Base-by-base conservation (phyloP, 2,329 filamentous ascomycete species). In the Rosellinia necatrix region DNA sequence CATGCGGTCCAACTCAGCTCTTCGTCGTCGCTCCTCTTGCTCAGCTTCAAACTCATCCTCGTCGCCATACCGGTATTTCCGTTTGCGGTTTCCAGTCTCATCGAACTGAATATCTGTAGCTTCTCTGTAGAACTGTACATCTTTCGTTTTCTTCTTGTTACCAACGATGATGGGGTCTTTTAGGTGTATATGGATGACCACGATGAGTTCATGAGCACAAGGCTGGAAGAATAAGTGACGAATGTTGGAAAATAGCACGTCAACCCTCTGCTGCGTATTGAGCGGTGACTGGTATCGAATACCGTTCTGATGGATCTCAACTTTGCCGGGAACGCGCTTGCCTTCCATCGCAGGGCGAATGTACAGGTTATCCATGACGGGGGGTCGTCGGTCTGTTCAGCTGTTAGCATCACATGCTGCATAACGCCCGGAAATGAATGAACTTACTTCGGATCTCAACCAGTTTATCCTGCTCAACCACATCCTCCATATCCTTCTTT, bases 401-500 rank as follows among this genome's bases (percentile, higher is more conserved):
- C 34, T 29, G 70, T 83, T 75, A 85, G 78, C 52, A 66, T 60
- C 21, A 5, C 27, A 50, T 54, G 13, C 42, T 37, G 13, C 35
- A 21, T 8, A 30, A 10, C 19, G 10, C 8, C 24, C 10, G 22
- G 3, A 25, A 34, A 30, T 29, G 9, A 12, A 37, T 32, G 6
- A 13, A 78, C 86, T 78, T 79, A 91, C 90, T 96, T 79, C 94
- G 84, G 65, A 97, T 92, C 71, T 97, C 92, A 64, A 96, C 81
- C 49, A 99, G 85, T 78, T 99, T 99, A 72, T 99, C 94, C 74
- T 99, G 94, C 75, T 97, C 94, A 5, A 99, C 92, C 19, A 99
- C 94, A 74, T 99, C 94, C 72, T 99, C 94, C 89, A 99, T 89
- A 66, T 99, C 93, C 78, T 99, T 99, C 85, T 97, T 97, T 75